A percentile compares a stretch with the other conserved stretches of the same genome.
These are phyloP conservation scores for Lecanoromycetidae sp. DNA, from an alignment of 2,329 filamentous ascomycete genomes.

Conservation along the genomic window DNA sequence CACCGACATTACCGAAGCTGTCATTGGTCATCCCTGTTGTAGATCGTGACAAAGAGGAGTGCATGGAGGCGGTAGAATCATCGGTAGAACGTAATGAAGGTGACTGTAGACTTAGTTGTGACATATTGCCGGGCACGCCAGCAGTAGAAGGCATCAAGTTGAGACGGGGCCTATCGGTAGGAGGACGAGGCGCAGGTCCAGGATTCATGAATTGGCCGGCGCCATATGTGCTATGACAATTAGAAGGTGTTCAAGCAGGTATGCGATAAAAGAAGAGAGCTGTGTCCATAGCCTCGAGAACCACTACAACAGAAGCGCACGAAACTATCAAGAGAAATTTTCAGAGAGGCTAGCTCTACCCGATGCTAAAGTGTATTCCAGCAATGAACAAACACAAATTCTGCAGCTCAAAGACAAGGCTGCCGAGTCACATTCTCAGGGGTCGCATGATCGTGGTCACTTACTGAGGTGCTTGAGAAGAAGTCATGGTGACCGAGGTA, in stretches of 20 bases:
- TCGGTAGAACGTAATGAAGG: conserved; percentile 51
- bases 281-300: too few relatives aligned
- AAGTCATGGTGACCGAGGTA: conserved; percentile 1
- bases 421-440: background rate
- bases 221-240: conserved; percentile 46
- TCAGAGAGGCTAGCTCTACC: too few relatives aligned
- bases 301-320: too few relatives aligned
- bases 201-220: conserved; percentile 83
- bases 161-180: conserved; percentile 69
- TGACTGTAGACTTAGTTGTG: conserved; percentile 60
- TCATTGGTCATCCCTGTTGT: conserved; percentile 10
- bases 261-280: too few relatives aligned
- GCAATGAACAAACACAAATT: too few relatives aligned
- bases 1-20: conserved; percentile 53
- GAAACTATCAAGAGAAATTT: too few relatives aligned
- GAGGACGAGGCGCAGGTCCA: conserved; percentile 83
- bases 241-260: too few relatives aligned
- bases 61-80: conserved; percentile 43
- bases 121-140: conserved; percentile 66
- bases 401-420: background rate
- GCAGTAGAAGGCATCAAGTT: conserved; percentile 61
- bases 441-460: conserved; percentile 4
- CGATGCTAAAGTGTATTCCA: too few relatives aligned
- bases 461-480: conserved; percentile 24
- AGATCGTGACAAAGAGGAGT: conserved; percentile 12